Percentiles rank a stretch among this genome's conserved stretches.
Conservation (phyloP, 108 stramenopile species). For the Fistulifera pelliculosa region DNA sequence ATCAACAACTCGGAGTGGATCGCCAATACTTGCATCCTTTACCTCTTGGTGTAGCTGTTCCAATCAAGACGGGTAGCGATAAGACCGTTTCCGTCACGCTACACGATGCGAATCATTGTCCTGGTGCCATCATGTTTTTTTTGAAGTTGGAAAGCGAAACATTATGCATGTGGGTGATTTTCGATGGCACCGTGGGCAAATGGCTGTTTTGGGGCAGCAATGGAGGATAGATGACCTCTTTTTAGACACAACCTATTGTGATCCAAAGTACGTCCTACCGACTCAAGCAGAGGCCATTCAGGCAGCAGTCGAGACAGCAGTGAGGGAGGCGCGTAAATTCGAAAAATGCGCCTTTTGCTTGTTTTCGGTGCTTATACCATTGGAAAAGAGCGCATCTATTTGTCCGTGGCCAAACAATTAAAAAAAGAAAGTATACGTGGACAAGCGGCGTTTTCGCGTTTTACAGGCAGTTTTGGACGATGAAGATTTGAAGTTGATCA, state of each 20-base stretch:
- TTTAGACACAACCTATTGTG: constrained; percentile 70
- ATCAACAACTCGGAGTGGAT: constrained; percentile 40
- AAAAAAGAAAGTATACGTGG: constrained; percentile 77
- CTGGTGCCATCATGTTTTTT: constrained; percentile 87
- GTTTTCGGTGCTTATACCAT: constrained; percentile 93
- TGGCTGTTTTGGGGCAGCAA: constrained; percentile 28
- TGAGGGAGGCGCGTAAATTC: constrained; percentile 36
- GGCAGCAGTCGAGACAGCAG: constrained; percentile 35
- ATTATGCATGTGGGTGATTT: constrained; percentile 74
- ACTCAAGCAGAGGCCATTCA: constrained; percentile 46
- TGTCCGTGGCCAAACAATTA: constrained; percentile 67
- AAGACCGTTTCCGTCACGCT: constrained; percentile 54
- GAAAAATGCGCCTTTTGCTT: constrained; percentile 39
- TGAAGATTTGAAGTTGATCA: constrained; percentile 51
- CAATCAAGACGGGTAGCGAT: constrained; percentile 34
- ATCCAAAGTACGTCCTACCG: constrained; percentile 52
- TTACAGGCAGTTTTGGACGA: constrained; percentile 49
- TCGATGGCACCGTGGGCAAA: constrained; percentile 43
- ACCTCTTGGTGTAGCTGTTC: constrained; percentile 51
- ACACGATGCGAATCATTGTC: constrained; percentile 74
- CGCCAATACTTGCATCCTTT: constrained; percentile 56
- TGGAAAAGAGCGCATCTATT: constrained; percentile 88
- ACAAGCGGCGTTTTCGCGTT: constrained; percentile 52
- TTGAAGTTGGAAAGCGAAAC: constrained; percentile 47
- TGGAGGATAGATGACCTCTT: constrained; percentile 42